Conservation (phyloP, 108 stramenopile species). For the Mediolabrus comicus region DNA sequence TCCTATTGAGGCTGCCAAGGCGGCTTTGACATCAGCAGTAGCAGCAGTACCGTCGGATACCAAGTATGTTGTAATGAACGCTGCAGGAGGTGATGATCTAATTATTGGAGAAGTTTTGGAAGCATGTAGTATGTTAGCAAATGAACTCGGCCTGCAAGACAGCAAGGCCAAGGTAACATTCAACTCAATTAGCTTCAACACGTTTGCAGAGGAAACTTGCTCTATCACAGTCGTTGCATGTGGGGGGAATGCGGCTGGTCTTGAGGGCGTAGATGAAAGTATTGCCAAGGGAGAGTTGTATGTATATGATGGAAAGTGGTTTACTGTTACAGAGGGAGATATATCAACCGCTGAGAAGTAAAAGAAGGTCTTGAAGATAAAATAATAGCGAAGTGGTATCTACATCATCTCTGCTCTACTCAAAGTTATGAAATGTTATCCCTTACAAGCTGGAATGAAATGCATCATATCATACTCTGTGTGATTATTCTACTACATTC, state of each 20-base stretch:
- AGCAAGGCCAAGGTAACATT: constrained; percentile 52
- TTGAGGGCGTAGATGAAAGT: constrained; percentile 47
- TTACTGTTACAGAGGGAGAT: constrained; percentile 57
- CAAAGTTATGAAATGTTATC: too few relatives aligned
- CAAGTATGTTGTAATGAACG: constrained; percentile 24
- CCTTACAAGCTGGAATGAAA: too few relatives aligned
- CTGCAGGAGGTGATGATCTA: constrained; percentile 78
- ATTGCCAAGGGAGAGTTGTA: constrained; percentile 65
- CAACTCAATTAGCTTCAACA: constrained; percentile 54
- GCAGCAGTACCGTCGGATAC: constrained; percentile 13
- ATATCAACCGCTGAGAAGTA: constrained; percentile 45
- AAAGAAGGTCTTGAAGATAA: background rate
- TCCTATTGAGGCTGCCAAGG: constrained; percentile 65
- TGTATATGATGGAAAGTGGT: constrained; percentile 58
- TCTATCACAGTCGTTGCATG: constrained; percentile 58
- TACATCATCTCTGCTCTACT: too few relatives aligned
- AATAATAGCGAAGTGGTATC: too few relatives aligned
- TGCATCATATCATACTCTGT: too few relatives aligned
- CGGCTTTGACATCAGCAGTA: constrained; percentile 43
- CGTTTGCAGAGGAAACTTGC: constrained; percentile 48
- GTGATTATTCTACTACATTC: too few relatives aligned
- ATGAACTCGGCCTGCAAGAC: constrained; percentile 44
- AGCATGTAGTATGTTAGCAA: constrained; percentile 52
- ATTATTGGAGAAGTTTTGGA: constrained; percentile 66
- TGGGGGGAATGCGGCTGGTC: constrained; percentile 9